Evolutionary conservation across 2,329 filamentous ascomycete genomes (phyloP).

Genomic region (Cercospora canescens): DNA sequence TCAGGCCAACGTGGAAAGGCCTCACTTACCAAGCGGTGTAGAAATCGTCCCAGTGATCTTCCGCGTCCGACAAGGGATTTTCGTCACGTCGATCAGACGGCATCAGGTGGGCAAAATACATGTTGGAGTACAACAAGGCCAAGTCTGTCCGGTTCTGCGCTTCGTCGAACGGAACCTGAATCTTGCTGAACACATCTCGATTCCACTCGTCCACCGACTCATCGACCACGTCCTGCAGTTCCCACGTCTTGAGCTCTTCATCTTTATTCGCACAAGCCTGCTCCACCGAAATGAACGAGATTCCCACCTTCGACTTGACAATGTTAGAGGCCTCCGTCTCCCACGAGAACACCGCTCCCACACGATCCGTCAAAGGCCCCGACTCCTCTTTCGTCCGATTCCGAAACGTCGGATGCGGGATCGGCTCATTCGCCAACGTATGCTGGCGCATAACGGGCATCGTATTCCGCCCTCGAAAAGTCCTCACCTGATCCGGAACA

Average conservation of each 20-base stretch:
- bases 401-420: conserved; percentile 43
- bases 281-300: conserved; percentile 65
- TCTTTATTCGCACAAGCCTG: conserved; percentile 63
- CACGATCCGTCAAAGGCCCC: conserved; percentile 44
- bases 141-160: conserved; percentile 53
- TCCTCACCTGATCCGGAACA: conserved; percentile 34
- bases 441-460: conserved; percentile 27
- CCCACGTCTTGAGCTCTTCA: conserved; percentile 52
- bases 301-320: conserved; percentile 59
- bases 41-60: conserved; percentile 62
- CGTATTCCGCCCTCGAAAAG: conserved; percentile 36
- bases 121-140: conserved; percentile 63
- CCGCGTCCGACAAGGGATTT: conserved; percentile 64
- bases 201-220: conserved; percentile 60
- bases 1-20: neutral
- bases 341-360: conserved; percentile 56
- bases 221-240: conserved; percentile 30
- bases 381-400: conserved; percentile 25
- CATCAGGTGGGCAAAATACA: conserved; percentile 70
- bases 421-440: conserved; percentile 25
- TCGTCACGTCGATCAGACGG: conserved; percentile 71
- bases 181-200: conserved; percentile 60
- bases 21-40: neutral
- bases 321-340: conserved; percentile 35
- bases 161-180: conserved; percentile 58